phyloP scores from a whole-genome alignment of 306 rosid species.

The Dalbergia oliveri region DNA sequence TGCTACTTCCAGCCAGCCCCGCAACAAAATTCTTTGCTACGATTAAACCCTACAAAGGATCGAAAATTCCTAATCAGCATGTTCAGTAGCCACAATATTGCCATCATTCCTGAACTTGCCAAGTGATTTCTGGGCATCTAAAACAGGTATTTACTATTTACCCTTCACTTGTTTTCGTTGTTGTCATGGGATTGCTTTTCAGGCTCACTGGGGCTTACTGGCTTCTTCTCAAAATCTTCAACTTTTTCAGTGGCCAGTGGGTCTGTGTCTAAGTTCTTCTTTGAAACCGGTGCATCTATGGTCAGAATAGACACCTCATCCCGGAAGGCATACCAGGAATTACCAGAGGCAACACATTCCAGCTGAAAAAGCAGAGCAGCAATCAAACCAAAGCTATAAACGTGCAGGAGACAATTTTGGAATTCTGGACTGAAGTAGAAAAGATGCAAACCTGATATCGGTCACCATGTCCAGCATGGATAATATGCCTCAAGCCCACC shows the following conservation, averaged over 20 bases:
- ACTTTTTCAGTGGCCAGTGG: constrained; percentile 78
- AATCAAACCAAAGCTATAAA: constrained; percentile 36
- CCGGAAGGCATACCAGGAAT: constrained; percentile 90
- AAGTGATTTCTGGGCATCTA: constrained; percentile 68
- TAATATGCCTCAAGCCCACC: constrained; percentile 87
- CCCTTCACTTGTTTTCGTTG: constrained; percentile 68
- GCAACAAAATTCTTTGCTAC: background rate
- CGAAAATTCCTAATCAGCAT: constrained; percentile 49
- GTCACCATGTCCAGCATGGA: constrained; percentile 85
- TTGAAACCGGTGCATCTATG: constrained; percentile 58
- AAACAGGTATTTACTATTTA: constrained; percentile 50
- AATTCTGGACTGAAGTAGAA: constrained; percentile 4
- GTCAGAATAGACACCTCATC: constrained; percentile 81
- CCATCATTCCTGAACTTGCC: constrained; percentile 67
- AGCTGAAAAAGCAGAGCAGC: constrained; percentile 64
- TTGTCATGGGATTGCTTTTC: constrained; percentile 54
- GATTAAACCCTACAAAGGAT: constrained; percentile 17
- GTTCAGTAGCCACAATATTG: constrained; percentile 52
- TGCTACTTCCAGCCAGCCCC: constrained; percentile 3
- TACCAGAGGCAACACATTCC: constrained; percentile 90
- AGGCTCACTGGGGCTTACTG: constrained; percentile 72
- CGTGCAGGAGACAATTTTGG: constrained; percentile 27
- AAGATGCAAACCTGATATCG: constrained; percentile 77
- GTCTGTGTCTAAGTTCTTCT: constrained; percentile 60
- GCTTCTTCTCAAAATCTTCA: constrained; percentile 77